Percentiles rank a stretch among this genome's conserved stretches.
phyloP scores from a whole-genome alignment of 768 basidiomycete genomes.

The Mycena olivaceomarginata region DNA sequence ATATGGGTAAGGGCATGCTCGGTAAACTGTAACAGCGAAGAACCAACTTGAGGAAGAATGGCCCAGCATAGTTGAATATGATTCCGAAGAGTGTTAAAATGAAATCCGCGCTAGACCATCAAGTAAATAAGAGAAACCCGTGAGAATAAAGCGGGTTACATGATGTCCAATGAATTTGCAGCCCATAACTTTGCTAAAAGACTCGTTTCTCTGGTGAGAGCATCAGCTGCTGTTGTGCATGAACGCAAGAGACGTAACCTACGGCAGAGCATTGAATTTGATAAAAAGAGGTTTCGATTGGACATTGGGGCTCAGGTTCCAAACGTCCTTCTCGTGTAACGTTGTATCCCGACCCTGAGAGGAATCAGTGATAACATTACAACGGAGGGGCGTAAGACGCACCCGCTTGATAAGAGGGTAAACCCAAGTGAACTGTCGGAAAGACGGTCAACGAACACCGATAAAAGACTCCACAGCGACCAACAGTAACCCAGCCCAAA shows the following conservation, averaged over 20 bases:
- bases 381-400: slow-evolving; percentile 31
- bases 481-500: slow-evolving; percentile 85
- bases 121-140: background rate
- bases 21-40: slow-evolving; percentile 14
- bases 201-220: slow-evolving; percentile 16
- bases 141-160: slow-evolving; percentile 3
- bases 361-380: slow-evolving; percentile 5
- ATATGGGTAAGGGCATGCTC: background rate
- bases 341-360: slow-evolving; percentile 69
- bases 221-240: background rate
- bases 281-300: slow-evolving; percentile 80
- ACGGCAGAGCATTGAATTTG: slow-evolving; percentile 59
- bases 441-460: slow-evolving; percentile 45
- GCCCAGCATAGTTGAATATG: slow-evolving; percentile 84
- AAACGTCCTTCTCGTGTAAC: slow-evolving; percentile 83
- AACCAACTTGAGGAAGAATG: slow-evolving; percentile 88
- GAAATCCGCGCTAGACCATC: slow-evolving; percentile 73
- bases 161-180: slow-evolving; percentile 36
- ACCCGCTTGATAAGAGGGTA: slow-evolving; percentile 76
- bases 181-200: slow-evolving; percentile 31
- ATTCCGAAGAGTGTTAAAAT: slow-evolving; percentile 81
- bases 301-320: slow-evolving; percentile 80
- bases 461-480: slow-evolving; percentile 80
- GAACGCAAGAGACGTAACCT: slow-evolving; percentile 23
- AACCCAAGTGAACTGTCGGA: slow-evolving; percentile 75